Evolutionary conservation across 331 rosid species (phyloP).

Genomic region (Stylosanthes scabra): DNA sequence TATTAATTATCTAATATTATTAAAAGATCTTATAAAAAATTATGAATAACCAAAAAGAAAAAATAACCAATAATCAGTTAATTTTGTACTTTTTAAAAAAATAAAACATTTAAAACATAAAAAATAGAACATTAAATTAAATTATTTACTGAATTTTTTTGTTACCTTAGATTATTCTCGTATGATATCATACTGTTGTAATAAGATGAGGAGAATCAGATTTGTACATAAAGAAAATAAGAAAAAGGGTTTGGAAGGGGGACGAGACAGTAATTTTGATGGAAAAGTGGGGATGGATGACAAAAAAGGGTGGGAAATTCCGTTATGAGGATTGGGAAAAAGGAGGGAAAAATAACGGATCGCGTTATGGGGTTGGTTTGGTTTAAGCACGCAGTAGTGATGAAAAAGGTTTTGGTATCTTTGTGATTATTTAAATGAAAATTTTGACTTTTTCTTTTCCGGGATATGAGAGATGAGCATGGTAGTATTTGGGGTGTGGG

Average conservation of each 20-base stretch:
- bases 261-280: slow-evolving; percentile 36
- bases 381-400: slow-evolving; percentile 28
- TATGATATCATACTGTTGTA: background rate
- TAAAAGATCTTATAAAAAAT: no score
- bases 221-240: background rate
- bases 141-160: no score
- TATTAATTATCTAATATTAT: no score
- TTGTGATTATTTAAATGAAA: slow-evolving; percentile 33
- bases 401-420: slow-evolving; percentile 37
- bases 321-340: slow-evolving; percentile 46
- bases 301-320: slow-evolving; percentile 42
- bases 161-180: background rate
- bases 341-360: slow-evolving; percentile 69
- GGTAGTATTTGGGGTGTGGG: slow-evolving; percentile 42
- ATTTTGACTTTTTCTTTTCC: slow-evolving; percentile 50
- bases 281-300: background rate
- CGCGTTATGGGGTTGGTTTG: slow-evolving; percentile 51
- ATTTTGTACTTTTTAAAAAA: no score
- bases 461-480: slow-evolving; percentile 36
- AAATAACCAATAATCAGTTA: no score
- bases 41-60: no score
- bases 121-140: no score
- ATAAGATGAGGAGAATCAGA: background rate
- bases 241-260: background rate
- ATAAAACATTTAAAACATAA: no score